These are phyloP conservation scores for Fusarium buharicum DNA, from an alignment of 2,329 filamentous ascomycete species.

Conservation along the genomic window DNA sequence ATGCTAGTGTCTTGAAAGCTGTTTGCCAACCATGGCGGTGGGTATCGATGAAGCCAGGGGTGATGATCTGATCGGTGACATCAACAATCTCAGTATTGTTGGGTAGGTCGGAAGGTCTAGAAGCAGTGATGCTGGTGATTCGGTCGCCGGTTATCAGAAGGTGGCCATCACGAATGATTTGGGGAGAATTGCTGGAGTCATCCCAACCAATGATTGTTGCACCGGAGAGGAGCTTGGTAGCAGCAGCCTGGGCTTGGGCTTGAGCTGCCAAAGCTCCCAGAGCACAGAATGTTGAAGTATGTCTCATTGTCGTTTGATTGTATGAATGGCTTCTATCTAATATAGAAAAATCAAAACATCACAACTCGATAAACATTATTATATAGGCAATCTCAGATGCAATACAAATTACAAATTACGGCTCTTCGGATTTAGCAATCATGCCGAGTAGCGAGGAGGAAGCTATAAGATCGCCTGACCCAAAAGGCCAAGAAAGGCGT, in stretches of 20 bases:
- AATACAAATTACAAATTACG: too few species aligned
- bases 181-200: slow-evolving; percentile 5
- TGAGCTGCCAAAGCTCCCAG: not conserved
- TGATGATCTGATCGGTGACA: slow-evolving; percentile 61
- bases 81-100: slow-evolving; percentile 56
- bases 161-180: slow-evolving; percentile 8
- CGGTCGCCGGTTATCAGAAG: slow-evolving; percentile 15
- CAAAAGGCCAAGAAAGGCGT: too few species aligned
- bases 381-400: too few species aligned
- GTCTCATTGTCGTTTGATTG: not conserved
- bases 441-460: too few species aligned
- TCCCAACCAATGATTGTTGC: slow-evolving; percentile 31
- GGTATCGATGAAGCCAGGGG: slow-evolving; percentile 66
- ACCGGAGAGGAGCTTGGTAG: slow-evolving; percentile 15
- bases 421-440: too few species aligned
- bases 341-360: too few species aligned
- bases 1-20: slow-evolving; percentile 61
- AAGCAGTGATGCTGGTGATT: not conserved
- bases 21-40: slow-evolving; percentile 68
- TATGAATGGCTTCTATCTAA: too few species aligned
- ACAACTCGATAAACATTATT: too few species aligned
- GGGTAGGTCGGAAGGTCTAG: slow-evolving; percentile 17
- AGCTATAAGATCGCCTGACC: too few species aligned
- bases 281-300: not conserved
- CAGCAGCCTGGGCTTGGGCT: not conserved